phyloP scores from a whole-genome alignment of 106 monocot genomes.

The Vanilla planifolia region DNA sequence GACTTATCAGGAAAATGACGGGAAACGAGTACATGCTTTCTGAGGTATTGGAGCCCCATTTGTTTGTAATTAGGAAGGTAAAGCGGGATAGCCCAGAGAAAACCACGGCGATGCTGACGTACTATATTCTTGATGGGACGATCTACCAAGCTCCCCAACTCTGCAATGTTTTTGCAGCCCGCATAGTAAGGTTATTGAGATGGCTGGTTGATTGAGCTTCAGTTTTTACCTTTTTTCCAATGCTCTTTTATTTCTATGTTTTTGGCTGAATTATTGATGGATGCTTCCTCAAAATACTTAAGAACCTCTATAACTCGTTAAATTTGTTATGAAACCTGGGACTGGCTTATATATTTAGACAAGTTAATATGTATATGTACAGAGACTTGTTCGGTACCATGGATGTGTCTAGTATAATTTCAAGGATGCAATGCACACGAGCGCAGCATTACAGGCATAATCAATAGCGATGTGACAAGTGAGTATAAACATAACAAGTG shows the following conservation, averaged over 20 bases:
- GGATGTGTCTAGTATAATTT: too few relatives aligned
- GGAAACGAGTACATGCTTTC: slow-evolving; percentile 89
- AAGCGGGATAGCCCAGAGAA: slow-evolving; percentile 95
- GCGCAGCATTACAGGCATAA: too few relatives aligned
- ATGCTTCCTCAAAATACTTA: background rate
- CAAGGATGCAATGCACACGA: too few relatives aligned
- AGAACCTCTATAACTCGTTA: background rate
- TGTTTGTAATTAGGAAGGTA: slow-evolving; percentile 95
- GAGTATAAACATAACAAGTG: too few relatives aligned
- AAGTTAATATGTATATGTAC: too few relatives aligned
- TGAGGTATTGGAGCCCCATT: slow-evolving; percentile 96
- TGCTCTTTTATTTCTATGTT: background rate
- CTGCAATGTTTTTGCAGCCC: slow-evolving; percentile 77
- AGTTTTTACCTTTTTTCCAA: background rate
- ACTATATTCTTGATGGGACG: slow-evolving; percentile 89
- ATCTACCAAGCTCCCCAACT: slow-evolving; percentile 97
- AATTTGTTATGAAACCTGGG: too few relatives aligned
- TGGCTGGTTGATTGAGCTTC: background rate
- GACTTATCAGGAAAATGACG: slow-evolving; percentile 77
- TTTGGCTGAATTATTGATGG: background rate
- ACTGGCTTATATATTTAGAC: too few relatives aligned
- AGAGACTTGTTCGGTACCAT: too few relatives aligned
- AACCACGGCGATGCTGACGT: slow-evolving; percentile 69
- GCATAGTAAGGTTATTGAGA: slow-evolving; percentile 58
- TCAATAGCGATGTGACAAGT: too few relatives aligned